A percentile compares a stretch with the other conserved stretches of the same genome.
Evolutionary conservation across 1,284 basidiomycete genomes (phyloP).

Genomic region (Tilletia setariae): DNA sequence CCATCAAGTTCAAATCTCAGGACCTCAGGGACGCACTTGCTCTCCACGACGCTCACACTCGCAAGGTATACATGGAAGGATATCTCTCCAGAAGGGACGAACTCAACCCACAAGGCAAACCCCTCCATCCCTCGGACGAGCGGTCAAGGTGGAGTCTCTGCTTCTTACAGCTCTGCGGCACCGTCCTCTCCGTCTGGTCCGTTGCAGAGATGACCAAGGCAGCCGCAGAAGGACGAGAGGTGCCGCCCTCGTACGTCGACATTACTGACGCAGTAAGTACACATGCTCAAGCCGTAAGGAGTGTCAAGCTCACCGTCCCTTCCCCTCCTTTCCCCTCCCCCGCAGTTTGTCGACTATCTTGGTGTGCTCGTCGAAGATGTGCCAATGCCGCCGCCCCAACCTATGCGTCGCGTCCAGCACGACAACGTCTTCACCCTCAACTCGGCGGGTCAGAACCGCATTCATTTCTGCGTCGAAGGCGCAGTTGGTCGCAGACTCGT

Average conservation of each 20-base stretch:
- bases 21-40: slow-evolving; percentile 48
- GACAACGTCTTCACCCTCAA: slow-evolving; percentile 78
- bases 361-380: slow-evolving; percentile 59
- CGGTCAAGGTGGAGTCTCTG: slow-evolving; percentile 48
- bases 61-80: slow-evolving; percentile 54
- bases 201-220: slow-evolving; percentile 79
- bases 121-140: slow-evolving; percentile 39
- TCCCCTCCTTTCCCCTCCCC: slow-evolving; percentile 51
- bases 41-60: slow-evolving; percentile 47
- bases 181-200: slow-evolving; percentile 85
- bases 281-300: no score
- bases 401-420: slow-evolving; percentile 58
- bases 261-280: slow-evolving; percentile 75
- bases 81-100: slow-evolving; percentile 49
- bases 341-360: slow-evolving; percentile 62
- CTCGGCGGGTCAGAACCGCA: slow-evolving; percentile 85
- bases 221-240: slow-evolving; percentile 72
- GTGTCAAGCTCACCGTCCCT: slow-evolving; percentile 34
- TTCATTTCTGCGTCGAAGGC: slow-evolving; percentile 67
- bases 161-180: slow-evolving; percentile 82
- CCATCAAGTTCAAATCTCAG: slow-evolving; percentile 49
- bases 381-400: background rate
- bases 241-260: slow-evolving; percentile 80
- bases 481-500: slow-evolving; percentile 45
- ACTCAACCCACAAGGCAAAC: slow-evolving; percentile 46